Percentiles rank a stretch among this genome's conserved stretches.
These are phyloP conservation scores for Leishmania amazonensis DNA, from an alignment of 208 protist species.

Conservation along the genomic window DNA sequence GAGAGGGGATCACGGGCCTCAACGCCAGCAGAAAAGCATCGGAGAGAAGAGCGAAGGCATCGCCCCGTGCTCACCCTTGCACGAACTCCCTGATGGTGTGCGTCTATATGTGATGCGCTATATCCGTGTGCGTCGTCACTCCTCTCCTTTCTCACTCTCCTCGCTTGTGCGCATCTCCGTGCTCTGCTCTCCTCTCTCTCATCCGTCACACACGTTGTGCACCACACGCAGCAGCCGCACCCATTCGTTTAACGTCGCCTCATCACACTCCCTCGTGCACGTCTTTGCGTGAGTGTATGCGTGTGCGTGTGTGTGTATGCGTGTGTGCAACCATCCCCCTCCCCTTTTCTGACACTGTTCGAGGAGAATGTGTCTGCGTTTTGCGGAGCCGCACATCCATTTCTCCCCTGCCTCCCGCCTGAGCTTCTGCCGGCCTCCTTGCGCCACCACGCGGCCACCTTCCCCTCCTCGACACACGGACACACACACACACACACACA, in stretches of 20 bases:
- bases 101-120: background rate
- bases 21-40: background rate
- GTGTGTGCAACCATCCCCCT: background rate
- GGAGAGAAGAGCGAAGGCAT: background rate
- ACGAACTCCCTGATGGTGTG: background rate
- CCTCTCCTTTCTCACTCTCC: constrained; percentile 3
- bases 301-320: background rate
- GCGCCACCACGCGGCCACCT: background rate
- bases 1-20: too few relatives aligned
- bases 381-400: background rate
- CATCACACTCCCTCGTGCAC: too few relatives aligned
- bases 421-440: background rate
- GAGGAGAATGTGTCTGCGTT: background rate
- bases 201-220: background rate
- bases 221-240: background rate
- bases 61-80: background rate
- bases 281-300: background rate
- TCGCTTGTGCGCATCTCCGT: background rate
- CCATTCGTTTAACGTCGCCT: background rate
- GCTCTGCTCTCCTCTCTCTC: background rate
- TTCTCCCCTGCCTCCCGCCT: background rate
- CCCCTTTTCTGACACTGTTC: background rate
- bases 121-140: background rate
- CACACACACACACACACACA: background rate
- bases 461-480: background rate